Conservation (phyloP, 306 rosid species). For the Canavalia gladiata region DNA sequence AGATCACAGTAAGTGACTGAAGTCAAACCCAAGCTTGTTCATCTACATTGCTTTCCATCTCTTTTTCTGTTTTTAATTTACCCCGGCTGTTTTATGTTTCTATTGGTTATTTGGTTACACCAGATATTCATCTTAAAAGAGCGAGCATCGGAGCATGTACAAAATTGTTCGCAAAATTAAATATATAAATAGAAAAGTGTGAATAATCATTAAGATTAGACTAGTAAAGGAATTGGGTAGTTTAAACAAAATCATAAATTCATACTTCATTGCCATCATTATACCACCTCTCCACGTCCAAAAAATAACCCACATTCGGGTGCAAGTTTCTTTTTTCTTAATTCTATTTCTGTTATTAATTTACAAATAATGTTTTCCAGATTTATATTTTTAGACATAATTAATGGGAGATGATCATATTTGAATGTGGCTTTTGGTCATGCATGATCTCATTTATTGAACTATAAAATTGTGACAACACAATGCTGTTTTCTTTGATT, state of each 20-base stretch:
- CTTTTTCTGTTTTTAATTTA: neutral
- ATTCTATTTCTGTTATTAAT: neutral
- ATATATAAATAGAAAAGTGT: no score
- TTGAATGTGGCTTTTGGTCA: neutral
- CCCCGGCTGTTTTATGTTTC: neutral
- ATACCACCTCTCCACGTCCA: no score
- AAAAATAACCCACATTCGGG: no score
- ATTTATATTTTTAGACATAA: neutral
- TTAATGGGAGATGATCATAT: neutral
- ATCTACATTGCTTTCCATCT: neutral
- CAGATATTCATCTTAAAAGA: neutral
- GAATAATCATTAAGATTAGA: no score
- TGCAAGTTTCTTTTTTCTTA: neutral
- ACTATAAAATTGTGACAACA: neutral
- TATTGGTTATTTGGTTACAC: neutral
- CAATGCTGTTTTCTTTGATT: no score
- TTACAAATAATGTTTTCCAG: neutral
- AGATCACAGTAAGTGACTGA: neutral
- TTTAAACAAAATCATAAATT: no score
- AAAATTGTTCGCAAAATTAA: neutral
- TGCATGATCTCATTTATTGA: neutral
- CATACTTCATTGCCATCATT: no score
- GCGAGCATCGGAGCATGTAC: no score
- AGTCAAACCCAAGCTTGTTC: conserved; percentile 16
- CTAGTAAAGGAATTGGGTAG: no score